A percentile compares a stretch with the other conserved stretches of the same genome.
Conservation (phyloP, 805 yeast genomes). For the Geotrichum ghanense region DNA sequence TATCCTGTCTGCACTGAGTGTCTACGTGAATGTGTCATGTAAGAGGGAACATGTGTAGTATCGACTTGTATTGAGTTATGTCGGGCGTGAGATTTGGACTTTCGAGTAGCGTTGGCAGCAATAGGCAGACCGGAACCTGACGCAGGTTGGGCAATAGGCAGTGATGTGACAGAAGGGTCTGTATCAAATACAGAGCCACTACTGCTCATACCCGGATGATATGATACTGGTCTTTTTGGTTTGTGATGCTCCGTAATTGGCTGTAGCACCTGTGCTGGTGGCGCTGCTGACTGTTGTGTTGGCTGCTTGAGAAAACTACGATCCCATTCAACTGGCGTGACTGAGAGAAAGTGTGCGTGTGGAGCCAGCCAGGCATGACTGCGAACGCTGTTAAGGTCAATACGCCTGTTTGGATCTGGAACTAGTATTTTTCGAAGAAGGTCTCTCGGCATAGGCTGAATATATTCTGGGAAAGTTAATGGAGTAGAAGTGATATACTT, state of each 20-base stretch:
- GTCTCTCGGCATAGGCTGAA: constrained; percentile 85
- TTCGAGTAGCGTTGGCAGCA: constrained; percentile 11
- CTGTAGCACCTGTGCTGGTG: background rate
- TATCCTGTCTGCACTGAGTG: constrained; percentile 19
- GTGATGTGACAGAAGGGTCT: background rate
- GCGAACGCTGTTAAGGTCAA: constrained; percentile 55
- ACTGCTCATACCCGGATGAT: constrained; percentile 1
- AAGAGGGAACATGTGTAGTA: background rate
- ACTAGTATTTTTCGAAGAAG: constrained; percentile 70
- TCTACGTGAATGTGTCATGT: constrained; percentile 8
- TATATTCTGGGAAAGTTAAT: constrained; percentile 88
- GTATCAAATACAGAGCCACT: background rate
- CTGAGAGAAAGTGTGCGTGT: constrained; percentile 68
- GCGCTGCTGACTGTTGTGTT: background rate
- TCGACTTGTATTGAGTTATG: background rate
- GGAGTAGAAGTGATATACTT: constrained; percentile 87
- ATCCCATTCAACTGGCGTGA: constrained; percentile 90
- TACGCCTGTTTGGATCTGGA: constrained; percentile 72
- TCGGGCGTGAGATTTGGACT: constrained; percentile 8
- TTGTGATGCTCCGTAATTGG: constrained; percentile 9
- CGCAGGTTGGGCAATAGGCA: background rate
- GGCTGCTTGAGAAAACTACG: constrained; percentile 13
- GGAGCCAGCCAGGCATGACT: constrained; percentile 84
- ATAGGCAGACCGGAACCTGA: background rate
- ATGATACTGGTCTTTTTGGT: constrained; percentile 1